phyloP scores from a whole-genome alignment of 768 basidiomycete species.

The Boletus insuetus region DNA sequence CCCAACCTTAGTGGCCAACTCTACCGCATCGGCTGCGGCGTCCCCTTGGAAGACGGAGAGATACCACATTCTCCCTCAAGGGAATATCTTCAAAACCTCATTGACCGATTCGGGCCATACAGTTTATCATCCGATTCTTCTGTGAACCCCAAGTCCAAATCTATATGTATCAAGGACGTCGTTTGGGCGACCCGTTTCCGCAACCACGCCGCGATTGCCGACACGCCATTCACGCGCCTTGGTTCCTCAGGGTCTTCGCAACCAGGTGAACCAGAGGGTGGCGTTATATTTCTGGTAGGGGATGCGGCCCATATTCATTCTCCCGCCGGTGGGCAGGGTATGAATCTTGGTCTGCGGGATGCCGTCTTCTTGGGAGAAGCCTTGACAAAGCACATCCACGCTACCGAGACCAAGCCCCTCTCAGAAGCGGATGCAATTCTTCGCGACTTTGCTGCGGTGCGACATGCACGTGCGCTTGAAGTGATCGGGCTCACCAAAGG shows the following conservation, averaged over 20 bases:
- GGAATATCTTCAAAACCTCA: slow-evolving; percentile 43
- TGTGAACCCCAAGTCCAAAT: slow-evolving; percentile 29
- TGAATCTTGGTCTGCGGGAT: slow-evolving; percentile 58
- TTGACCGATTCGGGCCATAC: slow-evolving; percentile 42
- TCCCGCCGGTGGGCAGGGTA: slow-evolving; percentile 55
- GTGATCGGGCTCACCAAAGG: slow-evolving; percentile 43
- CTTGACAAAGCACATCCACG: slow-evolving; percentile 36
- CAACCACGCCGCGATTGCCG: slow-evolving; percentile 45
- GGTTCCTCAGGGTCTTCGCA: background rate
- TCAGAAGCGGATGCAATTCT: slow-evolving; percentile 34
- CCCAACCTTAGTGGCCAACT: slow-evolving; percentile 9
- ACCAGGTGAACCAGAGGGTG: slow-evolving; percentile 12
- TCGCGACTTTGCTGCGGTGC: slow-evolving; percentile 33
- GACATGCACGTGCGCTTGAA: slow-evolving; percentile 40
- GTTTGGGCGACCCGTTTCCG: slow-evolving; percentile 50
- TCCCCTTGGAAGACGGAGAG: slow-evolving; percentile 35
- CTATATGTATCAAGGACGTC: slow-evolving; percentile 36
- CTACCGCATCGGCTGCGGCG: slow-evolving; percentile 43
- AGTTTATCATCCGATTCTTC: slow-evolving; percentile 36
- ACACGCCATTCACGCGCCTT: slow-evolving; percentile 36
- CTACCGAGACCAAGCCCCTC: slow-evolving; percentile 5
- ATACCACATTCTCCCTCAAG: slow-evolving; percentile 39
- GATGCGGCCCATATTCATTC: slow-evolving; percentile 56
- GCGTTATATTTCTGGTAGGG: slow-evolving; percentile 33
- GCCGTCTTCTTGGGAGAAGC: slow-evolving; percentile 45